phyloP scores from a whole-genome alignment of 192 early-diverging fungal species.

The Mortierella hygrophila region DNA sequence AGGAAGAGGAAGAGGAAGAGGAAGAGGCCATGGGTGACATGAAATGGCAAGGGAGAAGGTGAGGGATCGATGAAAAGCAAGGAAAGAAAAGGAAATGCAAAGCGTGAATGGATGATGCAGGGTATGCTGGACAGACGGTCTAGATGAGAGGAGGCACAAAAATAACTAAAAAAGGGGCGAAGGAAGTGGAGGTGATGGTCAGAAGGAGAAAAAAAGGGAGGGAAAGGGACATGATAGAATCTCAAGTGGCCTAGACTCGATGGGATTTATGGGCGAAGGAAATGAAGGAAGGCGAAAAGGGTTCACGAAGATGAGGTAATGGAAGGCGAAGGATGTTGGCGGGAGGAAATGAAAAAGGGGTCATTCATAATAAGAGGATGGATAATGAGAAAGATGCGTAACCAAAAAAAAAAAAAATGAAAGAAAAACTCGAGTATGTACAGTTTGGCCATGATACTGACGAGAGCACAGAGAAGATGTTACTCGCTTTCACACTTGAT shows the following conservation, averaged over 20 bases:
- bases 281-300: neutral
- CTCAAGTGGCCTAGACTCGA: neutral
- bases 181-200: neutral
- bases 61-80: neutral
- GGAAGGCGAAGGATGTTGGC: neutral
- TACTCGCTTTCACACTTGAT: constrained; percentile 28
- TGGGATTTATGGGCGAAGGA: neutral
- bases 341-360: too few relatives aligned
- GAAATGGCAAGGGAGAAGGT: neutral
- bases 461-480: neutral
- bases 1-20: neutral
- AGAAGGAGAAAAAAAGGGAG: neutral
- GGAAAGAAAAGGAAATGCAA: neutral
- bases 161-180: neutral
- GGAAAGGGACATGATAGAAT: neutral
- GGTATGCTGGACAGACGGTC: neutral
- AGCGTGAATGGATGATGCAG: neutral
- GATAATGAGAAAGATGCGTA: neutral
- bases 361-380: neutral
- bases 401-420: neutral
- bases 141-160: neutral
- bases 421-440: neutral
- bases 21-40: neutral
- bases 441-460: neutral
- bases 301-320: neutral